phyloP scores from a whole-genome alignment of 768 basidiomycete genomes.

The Multifurca ochricompacta region DNA sequence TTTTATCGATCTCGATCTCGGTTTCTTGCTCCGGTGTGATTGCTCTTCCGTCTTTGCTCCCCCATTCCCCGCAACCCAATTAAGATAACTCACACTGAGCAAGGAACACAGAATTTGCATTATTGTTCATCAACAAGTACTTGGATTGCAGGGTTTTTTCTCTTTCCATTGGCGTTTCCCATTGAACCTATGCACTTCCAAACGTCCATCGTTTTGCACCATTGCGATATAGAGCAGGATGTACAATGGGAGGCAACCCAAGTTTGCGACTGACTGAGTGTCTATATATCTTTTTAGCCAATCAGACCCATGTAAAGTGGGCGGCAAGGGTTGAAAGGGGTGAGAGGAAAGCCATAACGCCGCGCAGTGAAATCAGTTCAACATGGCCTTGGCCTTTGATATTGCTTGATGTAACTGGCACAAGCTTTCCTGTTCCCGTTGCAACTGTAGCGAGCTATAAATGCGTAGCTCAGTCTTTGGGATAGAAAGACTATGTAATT shows the following conservation, averaged over 20 bases:
- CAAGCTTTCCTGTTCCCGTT: not conserved
- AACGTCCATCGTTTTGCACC: not conserved
- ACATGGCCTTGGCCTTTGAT: not conserved
- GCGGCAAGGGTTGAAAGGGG: not conserved
- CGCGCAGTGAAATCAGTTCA: not conserved
- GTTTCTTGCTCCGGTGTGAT: slow-evolving; percentile 5
- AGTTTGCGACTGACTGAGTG: not conserved
- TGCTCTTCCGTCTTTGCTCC: not conserved
- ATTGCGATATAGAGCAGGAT: slow-evolving; percentile 2
- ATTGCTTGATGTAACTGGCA: not conserved
- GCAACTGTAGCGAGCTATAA: too few relatives aligned
- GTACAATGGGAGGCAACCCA: not conserved
- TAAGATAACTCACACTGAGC: too few relatives aligned
- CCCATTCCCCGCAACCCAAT: not conserved
- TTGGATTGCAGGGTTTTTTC: not conserved
- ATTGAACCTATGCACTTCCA: not conserved
- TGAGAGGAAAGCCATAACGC: not conserved
- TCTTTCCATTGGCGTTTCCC: not conserved
- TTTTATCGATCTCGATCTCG: slow-evolving; percentile 17
- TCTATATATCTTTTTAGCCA: not conserved
- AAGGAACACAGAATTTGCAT: not conserved
- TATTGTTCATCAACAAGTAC: not conserved
- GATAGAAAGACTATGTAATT: too few relatives aligned
- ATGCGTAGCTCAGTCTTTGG: too few relatives aligned
- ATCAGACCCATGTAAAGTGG: not conserved